These are phyloP conservation scores for Lophiotrema nucula DNA, from an alignment of 495 filamentous ascomycete genomes.

Conservation along the genomic window DNA sequence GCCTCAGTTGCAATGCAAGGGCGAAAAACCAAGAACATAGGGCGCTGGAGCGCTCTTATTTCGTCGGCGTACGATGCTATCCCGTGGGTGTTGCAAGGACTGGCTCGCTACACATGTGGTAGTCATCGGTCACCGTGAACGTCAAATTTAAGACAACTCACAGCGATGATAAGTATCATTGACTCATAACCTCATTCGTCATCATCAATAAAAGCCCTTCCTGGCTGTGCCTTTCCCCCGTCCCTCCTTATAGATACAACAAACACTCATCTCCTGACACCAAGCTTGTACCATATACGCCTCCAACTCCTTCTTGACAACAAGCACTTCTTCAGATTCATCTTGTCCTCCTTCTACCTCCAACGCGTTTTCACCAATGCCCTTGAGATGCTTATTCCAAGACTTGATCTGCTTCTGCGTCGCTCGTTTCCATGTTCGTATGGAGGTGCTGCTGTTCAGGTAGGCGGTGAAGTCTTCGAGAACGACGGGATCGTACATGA, in stretches of 20 bases:
- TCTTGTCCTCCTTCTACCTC: not conserved
- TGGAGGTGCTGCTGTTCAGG: conserved; percentile 65
- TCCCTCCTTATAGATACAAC: conserved; percentile 35
- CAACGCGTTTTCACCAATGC: not conserved
- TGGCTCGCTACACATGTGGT: too few species aligned
- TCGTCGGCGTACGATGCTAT: too few species aligned
- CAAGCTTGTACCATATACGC: conserved; percentile 13
- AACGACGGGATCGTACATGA: conserved; percentile 89
- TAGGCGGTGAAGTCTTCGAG: conserved; percentile 82
- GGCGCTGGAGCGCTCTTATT: too few species aligned
- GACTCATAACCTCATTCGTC: too few species aligned
- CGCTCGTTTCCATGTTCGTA: conserved; percentile 18
- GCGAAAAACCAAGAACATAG: too few species aligned
- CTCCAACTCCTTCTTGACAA: conserved; percentile 20
- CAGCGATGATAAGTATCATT: too few species aligned
- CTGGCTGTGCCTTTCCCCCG: conserved; percentile 20
- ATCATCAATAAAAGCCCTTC: conserved; percentile 7
- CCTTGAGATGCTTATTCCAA: conserved; percentile 1
- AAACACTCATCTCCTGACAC: conserved; percentile 32
- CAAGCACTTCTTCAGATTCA: not conserved
- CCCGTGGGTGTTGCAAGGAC: too few species aligned
- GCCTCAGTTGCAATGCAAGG: too few species aligned
- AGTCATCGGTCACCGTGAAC: too few species aligned
- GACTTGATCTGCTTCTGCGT: conserved; percentile 24
- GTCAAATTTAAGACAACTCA: too few species aligned